Base-by-base conservation (phyloP, 148 eudicot genomes). In the Rhododendron mucronatum region DNA sequence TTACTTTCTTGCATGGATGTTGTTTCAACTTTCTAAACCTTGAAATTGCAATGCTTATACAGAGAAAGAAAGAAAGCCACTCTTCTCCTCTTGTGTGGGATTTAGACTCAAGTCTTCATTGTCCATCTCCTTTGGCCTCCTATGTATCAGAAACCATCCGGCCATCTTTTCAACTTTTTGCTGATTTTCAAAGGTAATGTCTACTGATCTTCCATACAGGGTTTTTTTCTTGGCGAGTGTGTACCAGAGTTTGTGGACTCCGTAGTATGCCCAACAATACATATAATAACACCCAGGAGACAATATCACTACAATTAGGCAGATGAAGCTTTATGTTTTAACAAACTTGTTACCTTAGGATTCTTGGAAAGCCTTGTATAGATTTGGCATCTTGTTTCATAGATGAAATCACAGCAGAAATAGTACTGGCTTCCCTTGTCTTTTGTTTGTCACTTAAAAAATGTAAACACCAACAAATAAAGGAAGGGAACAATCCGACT, bases 41-140 rank as follows among this genome's bases (percentile, higher is more conserved):
- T 51, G 30, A 28, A 65, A n/a, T 78, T 41, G 73, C 50, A 75
- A 81, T 78, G 61, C 8, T 20, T 82, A 1, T 84, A 84, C 96
- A 96, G 97, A 93, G 78, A 88, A 92, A 91, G 87, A 91, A 89
- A 84, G 89, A 89, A 83, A 88, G 81, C 48, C 80, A 88, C 55
- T 86, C 93, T 85, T 83, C 93, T 33, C 92, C 91, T 92, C 86
- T 91, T 83, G 99, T 93, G 33, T 96, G 97, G 97, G 99, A 96
- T 92, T 91, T 96, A 86, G 99, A 96, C 89, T 95, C 98, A 83
- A 93, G 86, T 87, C 97, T 96, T 88, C 92, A 93, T 33, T 91
- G 92, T 86, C 99, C 99, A 67, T 92, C 90, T 89, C 90, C 96
- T 73, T 89, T 96, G 41, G 57, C 90, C 65, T 81, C 93, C 71